Evolutionary conservation across 768 basidiomycete species (phyloP).

Genomic region (Suillus brevipes): DNA sequence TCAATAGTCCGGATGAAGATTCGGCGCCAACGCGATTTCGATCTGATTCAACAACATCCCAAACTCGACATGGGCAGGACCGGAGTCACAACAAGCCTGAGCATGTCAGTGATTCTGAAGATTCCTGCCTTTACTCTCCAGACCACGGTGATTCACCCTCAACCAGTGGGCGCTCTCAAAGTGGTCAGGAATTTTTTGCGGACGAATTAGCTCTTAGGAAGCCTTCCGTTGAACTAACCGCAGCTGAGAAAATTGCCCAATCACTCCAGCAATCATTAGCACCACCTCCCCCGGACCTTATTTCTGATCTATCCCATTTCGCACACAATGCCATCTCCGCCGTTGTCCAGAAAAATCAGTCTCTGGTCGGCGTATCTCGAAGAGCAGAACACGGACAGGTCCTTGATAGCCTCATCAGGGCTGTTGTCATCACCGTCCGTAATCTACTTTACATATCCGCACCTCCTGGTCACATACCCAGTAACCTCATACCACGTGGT

Average conservation of each 20-base stretch:
- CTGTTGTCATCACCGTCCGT: conserved; percentile 70
- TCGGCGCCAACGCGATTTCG: conserved; percentile 28
- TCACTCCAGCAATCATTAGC: conserved; percentile 60
- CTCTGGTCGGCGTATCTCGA: conserved; percentile 43
- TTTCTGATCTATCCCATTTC: conserved; percentile 61
- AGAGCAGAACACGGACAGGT: conserved; percentile 53
- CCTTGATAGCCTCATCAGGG: conserved; percentile 63
- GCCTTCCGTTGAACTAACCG: conserved; percentile 49
- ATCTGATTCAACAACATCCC: conserved; percentile 37
- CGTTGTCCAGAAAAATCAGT: conserved; percentile 59
- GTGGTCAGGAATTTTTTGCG: conserved; percentile 22
- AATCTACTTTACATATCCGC: conserved; percentile 73
- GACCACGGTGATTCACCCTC: conserved; percentile 33
- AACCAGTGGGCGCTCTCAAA: conserved; percentile 34
- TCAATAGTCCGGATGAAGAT: conserved; percentile 23
- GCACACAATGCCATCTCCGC: conserved; percentile 61
- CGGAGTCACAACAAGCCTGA: conserved; percentile 35
- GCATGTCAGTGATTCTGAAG: conserved; percentile 73
- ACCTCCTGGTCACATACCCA: conserved; percentile 60
- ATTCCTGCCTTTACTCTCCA: conserved; percentile 55
- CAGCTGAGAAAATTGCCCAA: conserved; percentile 67
- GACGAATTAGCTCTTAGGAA: conserved; percentile 20
- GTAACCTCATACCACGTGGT: conserved; percentile 50
- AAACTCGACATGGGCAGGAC: conserved; percentile 24
- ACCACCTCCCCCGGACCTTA: conserved; percentile 55